These are phyloP conservation scores for Spizellomyces punctatus DNA, from an alignment of 192 early-diverging fungal species.

Conservation along the genomic window DNA sequence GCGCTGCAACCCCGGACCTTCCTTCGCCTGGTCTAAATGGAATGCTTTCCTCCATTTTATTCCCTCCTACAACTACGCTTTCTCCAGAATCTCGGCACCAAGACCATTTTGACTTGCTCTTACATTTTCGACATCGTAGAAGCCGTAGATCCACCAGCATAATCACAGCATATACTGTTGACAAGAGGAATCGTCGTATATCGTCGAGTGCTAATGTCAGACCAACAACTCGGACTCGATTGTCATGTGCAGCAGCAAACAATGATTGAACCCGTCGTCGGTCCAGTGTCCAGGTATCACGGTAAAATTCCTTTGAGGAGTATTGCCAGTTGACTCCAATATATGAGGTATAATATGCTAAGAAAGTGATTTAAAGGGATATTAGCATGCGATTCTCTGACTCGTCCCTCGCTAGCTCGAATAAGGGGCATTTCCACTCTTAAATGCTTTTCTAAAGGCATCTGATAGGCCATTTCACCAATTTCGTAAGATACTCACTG, in stretches of 20 bases:
- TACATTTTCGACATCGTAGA: constrained; percentile 64
- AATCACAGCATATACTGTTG: constrained; percentile 73
- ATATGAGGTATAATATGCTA: constrained; percentile 85
- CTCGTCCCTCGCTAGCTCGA: no score
- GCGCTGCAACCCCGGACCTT: no score
- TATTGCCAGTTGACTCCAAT: constrained; percentile 81
- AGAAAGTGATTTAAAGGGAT: background rate
- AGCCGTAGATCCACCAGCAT: constrained; percentile 74
- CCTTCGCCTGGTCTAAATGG: no score
- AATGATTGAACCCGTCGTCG: constrained; percentile 71
- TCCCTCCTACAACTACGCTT: no score
- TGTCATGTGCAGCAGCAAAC: constrained; percentile 73
- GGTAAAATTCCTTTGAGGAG: constrained; percentile 70
- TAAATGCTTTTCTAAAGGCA: background rate
- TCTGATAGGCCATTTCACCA: background rate
- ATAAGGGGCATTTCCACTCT: no score
- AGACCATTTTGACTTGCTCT: background rate
- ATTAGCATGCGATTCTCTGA: background rate
- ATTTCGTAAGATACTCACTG: constrained; percentile 46
- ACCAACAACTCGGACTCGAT: constrained; percentile 73
- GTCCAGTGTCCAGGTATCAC: constrained; percentile 67
- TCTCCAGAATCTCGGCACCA: no score
- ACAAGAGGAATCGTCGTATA: constrained; percentile 80
- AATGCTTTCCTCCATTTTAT: no score
- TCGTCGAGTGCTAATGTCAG: constrained; percentile 78